Percentiles rank a stretch among this genome's conserved stretches.
phyloP scores from a whole-genome alignment of 495 filamentous ascomycete species.

The Hypoxylon intermedium region DNA sequence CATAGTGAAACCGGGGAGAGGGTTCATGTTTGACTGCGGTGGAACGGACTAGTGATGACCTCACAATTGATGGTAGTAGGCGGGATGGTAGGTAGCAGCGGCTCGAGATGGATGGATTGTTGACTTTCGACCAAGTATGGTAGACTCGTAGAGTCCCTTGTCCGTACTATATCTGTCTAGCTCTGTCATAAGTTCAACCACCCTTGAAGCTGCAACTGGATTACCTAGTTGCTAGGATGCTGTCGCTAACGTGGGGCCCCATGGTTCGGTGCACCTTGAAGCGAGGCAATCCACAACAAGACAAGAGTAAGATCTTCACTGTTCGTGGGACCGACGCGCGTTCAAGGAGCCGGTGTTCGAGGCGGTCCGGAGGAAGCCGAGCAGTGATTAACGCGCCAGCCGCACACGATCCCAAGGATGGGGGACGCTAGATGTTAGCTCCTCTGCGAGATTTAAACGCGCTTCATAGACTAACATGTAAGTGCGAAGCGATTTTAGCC shows the following conservation, averaged over 20 bases:
- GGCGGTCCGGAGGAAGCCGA: constrained; percentile 38
- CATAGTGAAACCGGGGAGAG: constrained; percentile 32
- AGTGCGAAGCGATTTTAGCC: constrained; percentile 29
- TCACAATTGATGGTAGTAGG: constrained; percentile 10
- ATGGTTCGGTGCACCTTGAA: neutral
- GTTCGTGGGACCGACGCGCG: constrained; percentile 27
- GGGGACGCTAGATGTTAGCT: constrained; percentile 32
- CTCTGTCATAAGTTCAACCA: too few species aligned
- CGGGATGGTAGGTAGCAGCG: constrained; percentile 4
- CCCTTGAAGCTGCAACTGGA: too few species aligned
- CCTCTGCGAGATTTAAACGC: constrained; percentile 16
- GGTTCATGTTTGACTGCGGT: constrained; percentile 24
- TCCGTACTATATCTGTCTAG: too few species aligned
- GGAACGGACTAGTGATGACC: constrained; percentile 24
- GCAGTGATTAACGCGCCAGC: constrained; percentile 32
- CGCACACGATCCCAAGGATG: constrained; percentile 35
- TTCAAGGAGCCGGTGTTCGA: constrained; percentile 18
- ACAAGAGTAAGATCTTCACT: neutral
- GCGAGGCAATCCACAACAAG: neutral
- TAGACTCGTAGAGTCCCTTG: too few species aligned
- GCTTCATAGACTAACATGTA: constrained; percentile 6
- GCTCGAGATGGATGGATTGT: neutral
- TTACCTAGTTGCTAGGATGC: too few species aligned
- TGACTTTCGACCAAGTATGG: neutral
- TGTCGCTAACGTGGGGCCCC: neutral